Base-by-base conservation (phyloP, 306 rosid genomes). In the Heteromeles arbutifolia region DNA sequence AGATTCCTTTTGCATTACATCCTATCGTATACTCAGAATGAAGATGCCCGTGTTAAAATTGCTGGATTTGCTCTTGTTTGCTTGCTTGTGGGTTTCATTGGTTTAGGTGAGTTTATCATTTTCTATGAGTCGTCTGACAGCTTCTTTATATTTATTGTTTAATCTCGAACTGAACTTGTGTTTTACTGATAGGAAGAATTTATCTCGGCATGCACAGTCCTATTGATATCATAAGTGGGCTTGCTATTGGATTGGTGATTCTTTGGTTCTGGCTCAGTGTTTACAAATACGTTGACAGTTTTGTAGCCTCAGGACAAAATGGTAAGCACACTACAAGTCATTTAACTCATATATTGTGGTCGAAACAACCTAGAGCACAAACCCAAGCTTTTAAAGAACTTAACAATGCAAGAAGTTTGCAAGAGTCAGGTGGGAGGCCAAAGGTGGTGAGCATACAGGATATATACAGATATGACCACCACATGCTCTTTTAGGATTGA, bases 191-290 rank as follows among this genome's bases (percentile, higher is more conserved):
- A 96, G 98, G 96, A 80, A 96, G 99, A 90, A 85, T 96, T 72
- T 92, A 92, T 84, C 98, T 96, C 21, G 99, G 99, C 66, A 92
- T 96, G 99, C 99, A 96, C 89, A 96, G 98, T 74, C 56, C 90
- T 74, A 54, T 92, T 67, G 99, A 96, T 85, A 25, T 96, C 78
- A 74, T 90, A 44, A 86, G 85, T 70, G 99, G 99, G 45, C 86
- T 89, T 80, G 82, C 84, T 54, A 56, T 92, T 73, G 99, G 98
- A 71, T 73, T 88, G 18, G 86, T 74, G 79, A 22, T 91, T 82
- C 98, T 96, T 80, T 83, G 85, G 57, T 78, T 96, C 70, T 96
- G 99, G 99, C 91, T 90, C 75, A 67, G 75, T 64, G 87, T 87
- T 80, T 85, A 96, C 43, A 86, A 84, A 70, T 75, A 62, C 65